These are phyloP conservation scores for Leucocoprinus sp. DNA, from an alignment of 768 basidiomycete species.

Conservation along the genomic window DNA sequence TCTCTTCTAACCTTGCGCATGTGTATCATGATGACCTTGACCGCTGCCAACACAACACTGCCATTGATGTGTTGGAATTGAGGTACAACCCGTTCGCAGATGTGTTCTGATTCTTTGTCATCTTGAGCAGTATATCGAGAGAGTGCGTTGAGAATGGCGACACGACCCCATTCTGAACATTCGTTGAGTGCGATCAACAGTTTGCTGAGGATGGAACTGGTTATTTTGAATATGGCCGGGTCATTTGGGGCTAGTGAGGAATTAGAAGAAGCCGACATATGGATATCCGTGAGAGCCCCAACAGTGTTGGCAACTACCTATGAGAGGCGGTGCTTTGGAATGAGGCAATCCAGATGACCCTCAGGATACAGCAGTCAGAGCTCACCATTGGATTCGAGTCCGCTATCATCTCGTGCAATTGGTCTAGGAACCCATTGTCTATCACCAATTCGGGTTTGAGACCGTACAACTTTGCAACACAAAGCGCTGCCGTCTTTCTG, in stretches of 20 bases:
- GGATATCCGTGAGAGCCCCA: constrained; percentile 88
- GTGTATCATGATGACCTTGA: constrained; percentile 98
- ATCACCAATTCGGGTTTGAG: constrained; percentile 92
- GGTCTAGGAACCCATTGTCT: constrained; percentile 89
- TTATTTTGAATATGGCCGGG: constrained; percentile 72
- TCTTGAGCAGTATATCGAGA: constrained; percentile 78
- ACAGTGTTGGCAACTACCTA: constrained; percentile 98
- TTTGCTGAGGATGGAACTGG: constrained; percentile 75
- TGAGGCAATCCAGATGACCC: constrained; percentile 4
- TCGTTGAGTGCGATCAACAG: constrained; percentile 93
- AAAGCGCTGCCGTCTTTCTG: constrained; percentile 93
- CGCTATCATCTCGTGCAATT: constrained; percentile 84
- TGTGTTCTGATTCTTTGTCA: constrained; percentile 95
- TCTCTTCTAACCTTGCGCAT: constrained; percentile 77
- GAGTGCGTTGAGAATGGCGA: constrained; percentile 83
- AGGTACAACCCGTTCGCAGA: constrained; percentile 96
- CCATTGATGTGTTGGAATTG: constrained; percentile 98
- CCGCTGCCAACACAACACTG: constrained; percentile 91
- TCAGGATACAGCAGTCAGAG: constrained; percentile 4
- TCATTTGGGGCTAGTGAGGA: constrained; percentile 50
- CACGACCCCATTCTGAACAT: constrained; percentile 98
- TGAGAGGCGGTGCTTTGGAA: not conserved
- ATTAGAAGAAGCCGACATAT: constrained; percentile 55
- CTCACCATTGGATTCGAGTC: constrained; percentile 95
- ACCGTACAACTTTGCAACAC: constrained; percentile 96